Evolutionary conservation across 345 rosid species (phyloP).

Genomic region (Microthlaspi erraticum): DNA sequence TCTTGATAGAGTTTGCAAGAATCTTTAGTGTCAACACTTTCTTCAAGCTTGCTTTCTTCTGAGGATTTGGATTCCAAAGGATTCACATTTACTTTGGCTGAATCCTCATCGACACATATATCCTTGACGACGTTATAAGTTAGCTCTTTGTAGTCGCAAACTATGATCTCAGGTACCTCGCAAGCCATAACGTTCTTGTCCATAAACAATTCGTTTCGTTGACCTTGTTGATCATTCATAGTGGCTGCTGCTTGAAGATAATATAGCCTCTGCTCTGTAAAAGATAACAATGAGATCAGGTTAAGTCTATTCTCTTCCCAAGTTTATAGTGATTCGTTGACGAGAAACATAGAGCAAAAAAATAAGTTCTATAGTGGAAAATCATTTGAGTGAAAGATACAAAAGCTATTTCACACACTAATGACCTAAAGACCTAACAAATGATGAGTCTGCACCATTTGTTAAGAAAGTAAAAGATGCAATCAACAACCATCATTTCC

Average conservation of each 20-base stretch:
- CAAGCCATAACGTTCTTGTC: slow-evolving; percentile 56
- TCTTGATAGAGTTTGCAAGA: slow-evolving; percentile 14
- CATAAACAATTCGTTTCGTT: slow-evolving; percentile 11
- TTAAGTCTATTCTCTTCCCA: slow-evolving; percentile 11
- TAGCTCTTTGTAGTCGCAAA: slow-evolving; percentile 56
- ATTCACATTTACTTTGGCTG: background rate
- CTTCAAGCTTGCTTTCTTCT: slow-evolving; percentile 20
- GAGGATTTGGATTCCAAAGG: slow-evolving; percentile 35
- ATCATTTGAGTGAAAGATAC: background rate
- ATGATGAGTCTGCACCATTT: slow-evolving; percentile 16
- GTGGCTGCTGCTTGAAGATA: background rate
- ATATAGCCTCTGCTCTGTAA: slow-evolving; percentile 7
- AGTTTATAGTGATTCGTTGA: background rate
- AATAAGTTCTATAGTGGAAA: background rate
- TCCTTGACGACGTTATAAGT: slow-evolving; percentile 63
- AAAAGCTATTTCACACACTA: slow-evolving; percentile 1
- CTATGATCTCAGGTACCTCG: slow-evolving; percentile 55
- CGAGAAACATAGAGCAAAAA: background rate
- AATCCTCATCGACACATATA: slow-evolving; percentile 67
- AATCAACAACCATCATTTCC: slow-evolving; percentile 18
- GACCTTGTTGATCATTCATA: slow-evolving; percentile 21
- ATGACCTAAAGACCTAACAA: slow-evolving; percentile 13
- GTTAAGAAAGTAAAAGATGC: background rate
- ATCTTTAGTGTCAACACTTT: slow-evolving; percentile 17
- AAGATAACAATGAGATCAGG: slow-evolving; percentile 13